These are phyloP conservation scores for Cladosporium sp. DNA, from an alignment of 2,329 filamentous ascomycete genomes.

Conservation along the genomic window DNA sequence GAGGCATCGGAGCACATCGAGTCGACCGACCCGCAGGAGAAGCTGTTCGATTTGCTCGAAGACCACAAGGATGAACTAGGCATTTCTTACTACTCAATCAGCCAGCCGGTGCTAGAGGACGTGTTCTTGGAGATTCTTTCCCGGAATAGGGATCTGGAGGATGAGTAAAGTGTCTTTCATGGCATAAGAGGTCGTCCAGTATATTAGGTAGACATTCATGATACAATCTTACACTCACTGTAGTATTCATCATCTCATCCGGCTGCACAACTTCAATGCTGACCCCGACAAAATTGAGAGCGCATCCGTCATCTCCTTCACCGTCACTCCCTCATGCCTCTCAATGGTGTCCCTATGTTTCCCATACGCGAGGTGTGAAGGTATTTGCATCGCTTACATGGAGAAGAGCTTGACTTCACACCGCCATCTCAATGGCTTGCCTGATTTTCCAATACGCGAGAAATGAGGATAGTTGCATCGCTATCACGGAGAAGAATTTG, in stretches of 20 bases:
- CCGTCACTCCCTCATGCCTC: slow-evolving; percentile 48
- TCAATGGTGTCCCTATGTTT: too few relatives aligned
- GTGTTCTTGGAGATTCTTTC: slow-evolving; percentile 81
- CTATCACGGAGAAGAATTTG: too few relatives aligned
- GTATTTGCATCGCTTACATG: too few relatives aligned
- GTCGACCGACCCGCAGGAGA: slow-evolving; percentile 24
- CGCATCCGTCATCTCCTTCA: slow-evolving; percentile 34
- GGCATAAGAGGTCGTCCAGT: too few relatives aligned
- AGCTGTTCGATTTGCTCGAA: slow-evolving; percentile 65
- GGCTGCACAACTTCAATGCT: too few relatives aligned
- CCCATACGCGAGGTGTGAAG: too few relatives aligned
- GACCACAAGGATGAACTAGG: slow-evolving; percentile 61
- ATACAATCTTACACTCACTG: background rate
- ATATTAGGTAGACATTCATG: background rate
- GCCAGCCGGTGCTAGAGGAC: slow-evolving; percentile 78
- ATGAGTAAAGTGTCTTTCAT: slow-evolving; percentile 30
- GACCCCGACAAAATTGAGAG: background rate
- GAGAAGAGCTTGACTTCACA: too few relatives aligned
- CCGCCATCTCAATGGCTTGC: too few relatives aligned
- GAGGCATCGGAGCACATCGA: slow-evolving; percentile 10
- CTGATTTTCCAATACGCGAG: too few relatives aligned
- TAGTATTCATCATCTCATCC: background rate
- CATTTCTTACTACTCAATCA: slow-evolving; percentile 78
- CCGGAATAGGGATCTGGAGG: slow-evolving; percentile 69
- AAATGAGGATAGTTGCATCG: too few relatives aligned